phyloP scores from a whole-genome alignment of 805 yeast genomes.

The Saturnispora hagleri region DNA sequence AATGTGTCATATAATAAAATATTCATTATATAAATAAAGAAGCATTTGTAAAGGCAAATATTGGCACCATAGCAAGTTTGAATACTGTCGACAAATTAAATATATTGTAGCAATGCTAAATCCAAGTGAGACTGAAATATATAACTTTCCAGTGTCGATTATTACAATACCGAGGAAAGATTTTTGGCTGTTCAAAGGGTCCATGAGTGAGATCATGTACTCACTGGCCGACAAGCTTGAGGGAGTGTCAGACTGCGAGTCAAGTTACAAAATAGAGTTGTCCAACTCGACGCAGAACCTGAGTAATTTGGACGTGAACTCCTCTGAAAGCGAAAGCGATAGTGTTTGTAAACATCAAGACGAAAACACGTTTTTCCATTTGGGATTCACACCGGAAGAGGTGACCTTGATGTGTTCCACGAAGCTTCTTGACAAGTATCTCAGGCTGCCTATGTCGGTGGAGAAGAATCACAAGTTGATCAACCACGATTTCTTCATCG shows the following conservation, averaged over 20 bases:
- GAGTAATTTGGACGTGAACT: conserved; percentile 4
- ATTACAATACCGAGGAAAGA: conserved; percentile 44
- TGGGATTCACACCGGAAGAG: conserved; percentile 55
- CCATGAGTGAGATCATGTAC: conserved; percentile 40
- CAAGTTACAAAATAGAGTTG: conserved; percentile 5
- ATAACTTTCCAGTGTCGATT: conserved; percentile 37
- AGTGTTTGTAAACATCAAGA: conserved; percentile 18
- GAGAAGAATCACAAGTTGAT: conserved; percentile 33
- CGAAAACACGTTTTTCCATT: conserved; percentile 43
- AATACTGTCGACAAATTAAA: neutral
- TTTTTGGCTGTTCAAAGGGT: conserved; percentile 45
- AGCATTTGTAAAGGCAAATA: neutral
- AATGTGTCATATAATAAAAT: neutral
- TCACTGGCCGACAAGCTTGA: conserved; percentile 26
- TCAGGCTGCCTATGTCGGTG: conserved; percentile 32
- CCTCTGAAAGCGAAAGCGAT: neutral
- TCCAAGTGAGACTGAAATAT: conserved; percentile 34
- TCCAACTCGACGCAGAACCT: conserved; percentile 7
- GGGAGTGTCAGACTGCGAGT: conserved; percentile 7
- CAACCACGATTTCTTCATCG: conserved; percentile 37
- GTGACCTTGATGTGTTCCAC: conserved; percentile 49
- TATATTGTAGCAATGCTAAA: conserved; percentile 10
- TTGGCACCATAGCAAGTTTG: neutral
- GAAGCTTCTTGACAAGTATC: conserved; percentile 28
- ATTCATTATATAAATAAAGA: no score